Evolutionary conservation across 2,329 filamentous ascomycete species (phyloP), one percentile per base, ranked within the genome.

Genomic region (Colletotrichum tropicicola): DNA sequence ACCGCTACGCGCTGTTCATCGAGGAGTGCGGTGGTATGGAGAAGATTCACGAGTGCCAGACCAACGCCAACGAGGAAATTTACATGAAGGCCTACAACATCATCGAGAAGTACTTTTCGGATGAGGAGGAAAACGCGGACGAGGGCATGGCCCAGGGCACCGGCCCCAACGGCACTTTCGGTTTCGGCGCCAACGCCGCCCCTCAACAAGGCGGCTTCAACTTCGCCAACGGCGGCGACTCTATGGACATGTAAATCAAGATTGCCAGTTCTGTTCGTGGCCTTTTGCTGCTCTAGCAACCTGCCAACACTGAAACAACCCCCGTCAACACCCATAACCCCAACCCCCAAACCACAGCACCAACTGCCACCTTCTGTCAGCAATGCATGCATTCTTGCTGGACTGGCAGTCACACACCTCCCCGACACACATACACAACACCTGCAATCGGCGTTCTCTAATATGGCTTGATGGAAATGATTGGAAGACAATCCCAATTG

Each of bases 61-160:
- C 97, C 85, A 99, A 99, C 75, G 95, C 95, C 84, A 99, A 99
- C 82, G 96, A 99, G 83, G 96, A 99, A 83, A 99, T 99, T 73
- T 99, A 99, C 87, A 98, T 99, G 95, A 99, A 99, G 89, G 96
- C 96, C 0, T 99, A 98, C 87, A 98, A 97, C 87, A 99, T 99
- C 81, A 99, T 99, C 71, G 96, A 99, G 87, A 98, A 98, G 85
- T 99, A 99, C 88, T 99, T 99, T 85, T 98, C 94, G 0, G 96
- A 99, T 74, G 96, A 99, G 71, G 96, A 98, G 59, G 96, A 97
- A 76, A 94, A 94, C 73, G 94, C 94, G 71, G 92, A 94, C 68
- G 93, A 97, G 73, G 83, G 83, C 44, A 87, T 93, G 79, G 91
- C 92, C 66, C 91, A 93, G 75, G 78, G 83, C 25, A 88, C 91